These are phyloP conservation scores for Rubia yunnanensis DNA, from an alignment of 257 asterid genomes.

Conservation along the genomic window DNA sequence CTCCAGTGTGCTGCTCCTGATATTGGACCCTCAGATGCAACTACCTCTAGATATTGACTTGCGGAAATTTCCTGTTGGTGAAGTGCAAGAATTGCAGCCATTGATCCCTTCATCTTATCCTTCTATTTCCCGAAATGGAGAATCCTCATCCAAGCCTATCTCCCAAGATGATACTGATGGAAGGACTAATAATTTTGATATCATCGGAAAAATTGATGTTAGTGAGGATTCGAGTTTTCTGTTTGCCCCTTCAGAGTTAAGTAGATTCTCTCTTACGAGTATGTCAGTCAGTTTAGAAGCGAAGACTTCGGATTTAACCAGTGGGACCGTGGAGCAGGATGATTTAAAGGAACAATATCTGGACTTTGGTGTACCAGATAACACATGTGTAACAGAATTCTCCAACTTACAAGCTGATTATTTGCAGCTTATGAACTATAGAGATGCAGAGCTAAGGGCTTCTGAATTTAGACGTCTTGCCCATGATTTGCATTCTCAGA, in stretches of 20 bases:
- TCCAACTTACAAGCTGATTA: slow-evolving; percentile 56
- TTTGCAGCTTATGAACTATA: slow-evolving; percentile 62
- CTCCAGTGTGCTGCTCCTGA: slow-evolving; percentile 83
- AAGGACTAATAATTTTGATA: slow-evolving; percentile 41
- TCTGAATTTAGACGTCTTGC: slow-evolving; percentile 89
- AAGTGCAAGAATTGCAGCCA: slow-evolving; percentile 35
- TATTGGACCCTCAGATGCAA: slow-evolving; percentile 85
- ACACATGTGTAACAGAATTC: slow-evolving; percentile 34
- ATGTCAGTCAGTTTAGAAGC: slow-evolving; percentile 39
- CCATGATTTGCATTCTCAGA: slow-evolving; percentile 60
- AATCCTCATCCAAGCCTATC: slow-evolving; percentile 33
- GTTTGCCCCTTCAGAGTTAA: slow-evolving; percentile 80
- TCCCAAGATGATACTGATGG: slow-evolving; percentile 54
- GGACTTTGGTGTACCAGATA: slow-evolving; percentile 17
- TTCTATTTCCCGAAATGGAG: slow-evolving; percentile 33
- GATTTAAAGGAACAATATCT: slow-evolving; percentile 29
- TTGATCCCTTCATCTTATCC: slow-evolving; percentile 30
- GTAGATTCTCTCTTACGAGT: slow-evolving; percentile 46
- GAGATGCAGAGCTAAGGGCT: slow-evolving; percentile 86
- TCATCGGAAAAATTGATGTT: slow-evolving; percentile 43
- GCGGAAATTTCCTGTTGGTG: slow-evolving; percentile 39
- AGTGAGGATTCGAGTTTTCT: slow-evolving; percentile 71
- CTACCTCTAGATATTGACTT: slow-evolving; percentile 76
- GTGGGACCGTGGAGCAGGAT: slow-evolving; percentile 27
- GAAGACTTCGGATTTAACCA: slow-evolving; percentile 33